Evolutionary conservation across 441 rosid species (phyloP).

Genomic region (Breynia disticha): DNA sequence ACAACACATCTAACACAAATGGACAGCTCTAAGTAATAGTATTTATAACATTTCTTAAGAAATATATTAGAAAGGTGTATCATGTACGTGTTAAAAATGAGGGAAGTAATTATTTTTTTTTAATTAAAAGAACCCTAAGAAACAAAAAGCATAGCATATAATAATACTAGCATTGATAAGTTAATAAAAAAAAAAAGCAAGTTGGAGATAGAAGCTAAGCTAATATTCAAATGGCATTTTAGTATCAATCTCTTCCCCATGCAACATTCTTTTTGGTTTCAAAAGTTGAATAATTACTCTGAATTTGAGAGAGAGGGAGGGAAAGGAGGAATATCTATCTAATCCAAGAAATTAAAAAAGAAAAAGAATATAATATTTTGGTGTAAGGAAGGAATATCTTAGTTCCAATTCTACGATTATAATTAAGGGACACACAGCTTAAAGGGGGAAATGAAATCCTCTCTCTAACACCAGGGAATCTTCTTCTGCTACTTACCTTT

Average conservation of each 20-base stretch:
- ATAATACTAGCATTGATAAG: conserved; percentile 6
- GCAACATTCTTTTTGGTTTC: conserved; percentile 45
- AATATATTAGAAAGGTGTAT: too few species aligned
- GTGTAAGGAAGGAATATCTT: conserved; percentile 64
- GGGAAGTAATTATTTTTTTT: too few species aligned
- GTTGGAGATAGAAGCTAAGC: conserved; percentile 11
- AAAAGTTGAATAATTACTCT: conserved; percentile 49
- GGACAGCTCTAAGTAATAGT: too few species aligned
- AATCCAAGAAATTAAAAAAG: conserved; percentile 15
- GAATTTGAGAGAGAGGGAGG: conserved; percentile 30
- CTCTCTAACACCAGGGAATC: conserved; percentile 48
- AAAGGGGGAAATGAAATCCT: conserved; percentile 25
- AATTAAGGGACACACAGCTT: conserved; percentile 47
- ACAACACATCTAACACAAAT: too few species aligned
- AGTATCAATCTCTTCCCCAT: conserved; percentile 31
- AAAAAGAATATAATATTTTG: conserved; percentile 46
- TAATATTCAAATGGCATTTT: conserved; percentile 18
- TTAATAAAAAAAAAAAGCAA: conserved; percentile 1
- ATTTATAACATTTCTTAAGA: too few species aligned
- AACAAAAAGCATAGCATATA: conserved; percentile 12
- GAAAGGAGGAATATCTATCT: conserved; percentile 33
- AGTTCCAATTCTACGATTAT: conserved; percentile 65
- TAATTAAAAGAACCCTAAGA: too few species aligned
- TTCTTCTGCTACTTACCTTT: conserved; percentile 62
- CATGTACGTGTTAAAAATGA: too few species aligned